Evolutionary conservation across 2,329 filamentous ascomycete species (phyloP).

Genomic region (Shiraia sp.): DNA sequence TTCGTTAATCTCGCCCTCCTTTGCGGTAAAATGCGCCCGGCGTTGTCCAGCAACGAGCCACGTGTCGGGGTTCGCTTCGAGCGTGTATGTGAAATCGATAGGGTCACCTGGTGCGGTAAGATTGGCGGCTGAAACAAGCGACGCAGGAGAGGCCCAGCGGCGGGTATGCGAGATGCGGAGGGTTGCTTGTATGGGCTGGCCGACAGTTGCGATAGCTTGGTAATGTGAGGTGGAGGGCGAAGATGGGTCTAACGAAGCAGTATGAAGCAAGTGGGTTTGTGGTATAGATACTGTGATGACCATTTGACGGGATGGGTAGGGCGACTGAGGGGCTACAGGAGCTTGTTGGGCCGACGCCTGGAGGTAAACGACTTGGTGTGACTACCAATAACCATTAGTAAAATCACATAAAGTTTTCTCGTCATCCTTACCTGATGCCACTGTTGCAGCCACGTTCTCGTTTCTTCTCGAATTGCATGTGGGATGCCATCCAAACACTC

Average conservation of each 20-base stretch:
- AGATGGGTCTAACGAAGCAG: constrained; percentile 66
- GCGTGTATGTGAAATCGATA: constrained; percentile 81
- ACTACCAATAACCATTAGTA: constrained; percentile 24
- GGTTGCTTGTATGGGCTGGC: constrained; percentile 67
- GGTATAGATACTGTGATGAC: constrained; percentile 90
- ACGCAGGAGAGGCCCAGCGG: constrained; percentile 51
- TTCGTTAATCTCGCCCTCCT: constrained; percentile 50
- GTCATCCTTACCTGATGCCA: constrained; percentile 59
- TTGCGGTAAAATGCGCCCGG: constrained; percentile 72
- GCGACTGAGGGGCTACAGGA: constrained; percentile 27
- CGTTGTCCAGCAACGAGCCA: constrained; percentile 87
- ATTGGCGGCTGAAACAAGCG: constrained; percentile 30
- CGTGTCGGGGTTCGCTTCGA: constrained; percentile 71
- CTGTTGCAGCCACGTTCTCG: constrained; percentile 56
- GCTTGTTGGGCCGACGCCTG: constrained; percentile 6
- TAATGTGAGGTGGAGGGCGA: constrained; percentile 30
- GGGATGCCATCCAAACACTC: constrained; percentile 57
- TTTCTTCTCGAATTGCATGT: constrained; percentile 45
- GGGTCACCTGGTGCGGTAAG: constrained; percentile 46
- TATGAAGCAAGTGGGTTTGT: constrained; percentile 79
- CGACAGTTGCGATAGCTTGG: constrained; percentile 57
- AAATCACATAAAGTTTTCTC: background rate
- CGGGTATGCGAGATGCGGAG: constrained; percentile 62
- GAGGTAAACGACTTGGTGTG: constrained; percentile 30
- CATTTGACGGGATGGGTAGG: constrained; percentile 64